phyloP scores from a whole-genome alignment of 2,329 filamentous ascomycete species.

The Tolypocladium tropicale region DNA sequence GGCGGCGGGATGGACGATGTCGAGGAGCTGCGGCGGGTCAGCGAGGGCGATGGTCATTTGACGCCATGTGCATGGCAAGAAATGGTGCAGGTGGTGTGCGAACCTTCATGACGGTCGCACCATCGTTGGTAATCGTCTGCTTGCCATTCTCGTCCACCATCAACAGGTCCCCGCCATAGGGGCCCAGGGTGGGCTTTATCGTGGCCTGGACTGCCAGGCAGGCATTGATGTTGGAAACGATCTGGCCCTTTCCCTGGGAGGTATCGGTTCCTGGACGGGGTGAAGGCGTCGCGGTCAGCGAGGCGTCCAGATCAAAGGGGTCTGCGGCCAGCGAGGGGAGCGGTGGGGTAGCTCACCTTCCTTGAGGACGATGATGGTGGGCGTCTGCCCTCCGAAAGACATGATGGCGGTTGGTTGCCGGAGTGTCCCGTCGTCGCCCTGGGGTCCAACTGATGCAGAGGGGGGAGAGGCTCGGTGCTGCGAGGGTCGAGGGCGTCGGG shows the following conservation, averaged over 20 bases:
- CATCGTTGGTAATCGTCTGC: slow-evolving; percentile 98
- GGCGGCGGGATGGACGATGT: slow-evolving; percentile 95
- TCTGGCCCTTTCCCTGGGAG: slow-evolving; percentile 93
- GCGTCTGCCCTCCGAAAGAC: slow-evolving; percentile 96
- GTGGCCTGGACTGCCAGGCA: slow-evolving; percentile 92
- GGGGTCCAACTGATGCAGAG: neutral
- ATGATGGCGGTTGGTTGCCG: slow-evolving; percentile 37
- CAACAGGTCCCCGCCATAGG: slow-evolving; percentile 92
- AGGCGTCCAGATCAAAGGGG: neutral
- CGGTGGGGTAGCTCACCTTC: slow-evolving; percentile 57
- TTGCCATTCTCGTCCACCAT: slow-evolving; percentile 92
- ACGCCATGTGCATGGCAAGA: neutral
- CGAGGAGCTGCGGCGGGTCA: slow-evolving; percentile 60
- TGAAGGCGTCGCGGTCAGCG: neutral
- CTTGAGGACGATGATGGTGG: slow-evolving; percentile 95
- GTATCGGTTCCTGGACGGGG: slow-evolving; percentile 71
- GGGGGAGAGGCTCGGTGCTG: neutral
- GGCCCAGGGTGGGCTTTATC: slow-evolving; percentile 90
- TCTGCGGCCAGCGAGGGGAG: slow-evolving; percentile 5
- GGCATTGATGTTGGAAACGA: slow-evolving; percentile 97
- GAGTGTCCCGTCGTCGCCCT: slow-evolving; percentile 23
- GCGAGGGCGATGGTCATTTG: neutral
- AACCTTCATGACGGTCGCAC: slow-evolving; percentile 98
- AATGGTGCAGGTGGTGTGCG: slow-evolving; percentile 1
- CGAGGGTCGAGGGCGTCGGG: neutral